Base-by-base conservation (phyloP, 495 filamentous ascomycete species). In the Hypoxylon cercidicola region DNA sequence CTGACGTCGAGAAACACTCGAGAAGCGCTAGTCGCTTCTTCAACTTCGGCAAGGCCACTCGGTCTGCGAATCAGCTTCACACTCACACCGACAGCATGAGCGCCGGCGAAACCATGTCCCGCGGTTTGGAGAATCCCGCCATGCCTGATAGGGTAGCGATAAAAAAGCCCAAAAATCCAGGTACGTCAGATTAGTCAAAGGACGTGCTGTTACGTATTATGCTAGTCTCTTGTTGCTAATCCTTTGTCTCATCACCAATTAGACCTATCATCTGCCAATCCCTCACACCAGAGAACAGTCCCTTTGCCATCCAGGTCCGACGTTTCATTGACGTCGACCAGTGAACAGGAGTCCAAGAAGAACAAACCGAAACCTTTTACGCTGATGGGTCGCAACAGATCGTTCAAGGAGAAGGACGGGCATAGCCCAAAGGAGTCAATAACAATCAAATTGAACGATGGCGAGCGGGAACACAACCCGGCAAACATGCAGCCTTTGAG, bases 301-400 rank as follows among this genome's bases (percentile, higher is more conserved):
- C 64, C 72, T 39, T 45, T 75, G 23, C 73, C 79, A 15, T 78
- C 79, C 34, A 75, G 72, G 49, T 80, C 81, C 37, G 77, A 83
- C 51, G 53, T 80, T 47, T 78, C 81, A 59, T 72, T 80, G 48
- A 69, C 72, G 35, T 76, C 77, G 7, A 70, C 77, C 9, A 44
- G 53, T 32, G 79, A 82, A 30, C 65, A 80, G 63, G 79, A 83
- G 20, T 23, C 66, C 8, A 82, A 77, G 70, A 82, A 77, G 68
- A 71, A 68, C 59, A 86, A 85, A 51, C 82, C 84, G 1, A 85
- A 85, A 39, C 78, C 82, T 13, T 86, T 86, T 60, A 75, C 83
- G 21, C 78, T 93, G 19, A 75, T 93, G 15, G 82, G 82, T 28
- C 87, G 90, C 37, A 88, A 88, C 23, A 87, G 85, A 51, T 93